These are phyloP conservation scores for Diaporthe sp. DNA, from an alignment of 2,329 filamentous ascomycete species.

Conservation along the genomic window DNA sequence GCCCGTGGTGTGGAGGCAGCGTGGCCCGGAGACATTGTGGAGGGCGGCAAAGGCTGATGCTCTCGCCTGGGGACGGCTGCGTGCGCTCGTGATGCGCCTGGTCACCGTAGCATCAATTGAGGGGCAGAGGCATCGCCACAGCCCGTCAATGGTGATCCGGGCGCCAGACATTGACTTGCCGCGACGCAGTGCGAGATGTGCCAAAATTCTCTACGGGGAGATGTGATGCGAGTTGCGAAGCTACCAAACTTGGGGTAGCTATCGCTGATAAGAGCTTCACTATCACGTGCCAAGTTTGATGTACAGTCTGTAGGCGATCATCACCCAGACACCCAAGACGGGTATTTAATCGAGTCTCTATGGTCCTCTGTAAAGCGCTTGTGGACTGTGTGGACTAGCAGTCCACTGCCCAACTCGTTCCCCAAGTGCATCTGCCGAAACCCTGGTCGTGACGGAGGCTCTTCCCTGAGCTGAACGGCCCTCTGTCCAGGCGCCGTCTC, in stretches of 20 bases:
- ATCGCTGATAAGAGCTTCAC: slow-evolving; percentile 11
- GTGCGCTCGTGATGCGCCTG: slow-evolving; percentile 48
- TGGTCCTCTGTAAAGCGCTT: neutral
- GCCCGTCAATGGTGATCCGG: slow-evolving; percentile 65
- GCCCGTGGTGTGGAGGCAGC: slow-evolving; percentile 28
- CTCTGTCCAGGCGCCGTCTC: neutral
- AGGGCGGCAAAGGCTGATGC: slow-evolving; percentile 38
- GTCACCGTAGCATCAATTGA: slow-evolving; percentile 60
- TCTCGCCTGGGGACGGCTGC: slow-evolving; percentile 28
- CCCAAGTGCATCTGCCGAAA: neutral
- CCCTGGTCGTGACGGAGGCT: neutral
- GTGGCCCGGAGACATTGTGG: neutral
- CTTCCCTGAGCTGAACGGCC: neutral
- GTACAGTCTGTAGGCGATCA: neutral
- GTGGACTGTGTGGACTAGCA: neutral
- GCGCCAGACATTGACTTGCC: slow-evolving; percentile 52
- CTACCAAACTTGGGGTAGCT: slow-evolving; percentile 22
- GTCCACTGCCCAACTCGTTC: neutral
- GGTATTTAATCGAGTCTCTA: slow-evolving; percentile 2
- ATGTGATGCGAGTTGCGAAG: neutral
- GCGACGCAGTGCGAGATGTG: neutral
- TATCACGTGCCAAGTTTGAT: slow-evolving; percentile 24
- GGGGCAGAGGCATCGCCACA: slow-evolving; percentile 76
- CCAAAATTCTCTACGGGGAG: neutral
- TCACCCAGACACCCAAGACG: neutral